Base-by-base conservation (phyloP, 129 eudicot genomes). In the Centella asiatica region DNA sequence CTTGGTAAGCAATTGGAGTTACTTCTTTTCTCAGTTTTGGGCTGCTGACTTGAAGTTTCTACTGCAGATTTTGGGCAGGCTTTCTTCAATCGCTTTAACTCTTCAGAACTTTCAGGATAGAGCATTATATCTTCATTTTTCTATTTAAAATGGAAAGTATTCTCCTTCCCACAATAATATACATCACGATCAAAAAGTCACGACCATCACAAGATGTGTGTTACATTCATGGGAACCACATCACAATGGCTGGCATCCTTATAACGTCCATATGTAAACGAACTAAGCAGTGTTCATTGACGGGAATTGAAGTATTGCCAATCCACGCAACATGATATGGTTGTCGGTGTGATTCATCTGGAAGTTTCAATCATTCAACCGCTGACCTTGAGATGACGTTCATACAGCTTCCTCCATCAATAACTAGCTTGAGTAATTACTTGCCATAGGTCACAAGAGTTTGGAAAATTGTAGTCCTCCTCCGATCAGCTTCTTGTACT, bases 221-320 rank as follows among this genome's bases (percentile, higher is more conserved):
- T n/a, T n/a, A n/a, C n/a, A n/a, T n/a, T n/a, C n/a, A n/a, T n/a
- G n/a, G n/a, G n/a, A n/a, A 45, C 50, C 19, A 45, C 6, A 45
- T 44, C 14, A 15, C 19, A 34, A 34, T 34, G 9, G n/a, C 13
- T n/a, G n/a, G n/a, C n/a, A 13, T 82, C 68, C 74, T 3, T 34
- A 9, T 34, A 34, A 34, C 87, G 66, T 85, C 97, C 44, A 80
- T 46, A 76, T 77, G 74, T 57, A 82, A 66, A 63, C 76, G 83
- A 13, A 83, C 86, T 83, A 69, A 80, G 65, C 18, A 58, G 28
- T 60, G 73, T 56, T 31, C 63, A 40, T 6, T 85, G 60, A 37
- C 70, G 28, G 65, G 78, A 63, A 62, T 66, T 78, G 39, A 34
- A 4, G 39, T 34, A 34, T 9, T 34, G 9, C 9, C 39, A 34